phyloP scores from a whole-genome alignment of 2,329 filamentous ascomycete genomes.

The Trichophyton benhamiae region DNA sequence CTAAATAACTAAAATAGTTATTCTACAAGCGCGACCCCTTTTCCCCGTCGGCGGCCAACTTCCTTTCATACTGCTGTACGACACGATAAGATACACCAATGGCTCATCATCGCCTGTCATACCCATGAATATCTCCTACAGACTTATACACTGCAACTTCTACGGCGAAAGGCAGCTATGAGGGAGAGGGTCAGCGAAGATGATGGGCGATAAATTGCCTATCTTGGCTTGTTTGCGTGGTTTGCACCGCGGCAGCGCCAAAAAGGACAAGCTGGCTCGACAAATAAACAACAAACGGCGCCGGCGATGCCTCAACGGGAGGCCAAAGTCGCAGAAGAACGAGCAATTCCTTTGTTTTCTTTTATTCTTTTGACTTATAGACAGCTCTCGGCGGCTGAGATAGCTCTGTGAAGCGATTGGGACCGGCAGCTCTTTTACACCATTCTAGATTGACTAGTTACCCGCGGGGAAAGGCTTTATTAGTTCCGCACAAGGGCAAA shows the following conservation, averaged over 20 bases:
- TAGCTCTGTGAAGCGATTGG: background rate
- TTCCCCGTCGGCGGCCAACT: background rate
- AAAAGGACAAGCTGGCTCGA: conserved; percentile 17
- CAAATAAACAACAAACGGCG: conserved; percentile 3
- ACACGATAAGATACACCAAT: background rate
- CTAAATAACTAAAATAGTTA: background rate
- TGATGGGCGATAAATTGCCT: background rate
- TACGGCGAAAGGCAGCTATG: background rate
- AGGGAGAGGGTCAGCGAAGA: background rate
- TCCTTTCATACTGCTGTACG: background rate
- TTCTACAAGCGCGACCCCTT: background rate
- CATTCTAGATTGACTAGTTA: background rate
- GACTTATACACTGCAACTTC: background rate
- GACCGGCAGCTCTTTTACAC: no score
- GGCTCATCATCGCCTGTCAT: background rate
- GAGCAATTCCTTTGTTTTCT: background rate
- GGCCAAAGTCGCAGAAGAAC: background rate
- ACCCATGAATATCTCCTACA: background rate
- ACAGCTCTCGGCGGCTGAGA: background rate
- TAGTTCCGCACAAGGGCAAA: background rate
- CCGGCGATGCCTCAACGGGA: background rate
- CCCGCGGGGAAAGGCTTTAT: background rate
- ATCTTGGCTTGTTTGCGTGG: conserved; percentile 2
- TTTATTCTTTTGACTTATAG: background rate
- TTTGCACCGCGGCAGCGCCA: background rate